Percentiles rank a stretch among this genome's conserved stretches.
Conservation (phyloP, 441 rosid genomes). For the Geranium incanum region DNA sequence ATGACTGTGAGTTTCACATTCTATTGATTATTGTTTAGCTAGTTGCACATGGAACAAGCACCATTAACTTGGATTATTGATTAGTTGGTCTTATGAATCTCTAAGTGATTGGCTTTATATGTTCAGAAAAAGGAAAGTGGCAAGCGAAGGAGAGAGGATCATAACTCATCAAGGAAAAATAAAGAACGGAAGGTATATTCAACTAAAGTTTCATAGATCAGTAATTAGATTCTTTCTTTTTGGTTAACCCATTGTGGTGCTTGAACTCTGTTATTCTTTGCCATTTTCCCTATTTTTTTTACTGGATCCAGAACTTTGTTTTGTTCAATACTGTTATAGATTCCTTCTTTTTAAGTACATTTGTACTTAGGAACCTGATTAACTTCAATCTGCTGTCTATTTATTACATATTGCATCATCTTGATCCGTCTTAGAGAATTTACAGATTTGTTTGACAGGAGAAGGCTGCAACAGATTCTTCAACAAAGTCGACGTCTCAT, state of each 20-base stretch:
- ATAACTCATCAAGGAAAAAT: constrained; percentile 59
- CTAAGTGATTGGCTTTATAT: constrained; percentile 19
- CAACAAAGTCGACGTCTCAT: constrained; percentile 62
- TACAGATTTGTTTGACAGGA: constrained; percentile 43
- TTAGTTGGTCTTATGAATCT: background rate
- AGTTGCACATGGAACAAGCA: background rate
- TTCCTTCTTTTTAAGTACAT: background rate
- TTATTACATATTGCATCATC: constrained; percentile 15
- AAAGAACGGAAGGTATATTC: constrained; percentile 66
- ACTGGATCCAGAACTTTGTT: background rate
- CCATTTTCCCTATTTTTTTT: background rate
- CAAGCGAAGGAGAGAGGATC: constrained; percentile 83
- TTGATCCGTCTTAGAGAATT: constrained; percentile 4
- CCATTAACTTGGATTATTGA: background rate
- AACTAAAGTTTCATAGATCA: constrained; percentile 7
- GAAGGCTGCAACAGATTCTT: constrained; percentile 51
- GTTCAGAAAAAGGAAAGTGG: constrained; percentile 78
- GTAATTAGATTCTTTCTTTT: background rate
- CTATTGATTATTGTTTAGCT: background rate
- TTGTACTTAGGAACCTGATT: background rate
- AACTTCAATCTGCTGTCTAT: background rate
- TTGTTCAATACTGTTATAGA: background rate
- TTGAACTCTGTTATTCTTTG: background rate
- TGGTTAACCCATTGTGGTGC: background rate
- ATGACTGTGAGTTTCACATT: constrained; percentile 49